Evolutionary conservation across 345 rosid species (phyloP).

Genomic region (Microthlaspi erraticum): DNA sequence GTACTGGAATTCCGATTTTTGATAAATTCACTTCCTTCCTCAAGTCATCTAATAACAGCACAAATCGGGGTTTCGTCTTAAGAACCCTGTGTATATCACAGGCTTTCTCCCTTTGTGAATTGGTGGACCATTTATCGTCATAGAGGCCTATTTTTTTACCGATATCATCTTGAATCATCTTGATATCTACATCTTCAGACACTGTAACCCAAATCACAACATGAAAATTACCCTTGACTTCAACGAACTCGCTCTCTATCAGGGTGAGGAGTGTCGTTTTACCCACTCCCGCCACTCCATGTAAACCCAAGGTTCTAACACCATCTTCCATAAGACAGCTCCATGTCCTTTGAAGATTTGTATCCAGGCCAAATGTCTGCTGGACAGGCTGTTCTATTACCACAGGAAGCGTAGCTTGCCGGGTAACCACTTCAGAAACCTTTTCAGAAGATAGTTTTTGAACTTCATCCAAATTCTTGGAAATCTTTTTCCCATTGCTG

Average conservation of each 20-base stretch:
- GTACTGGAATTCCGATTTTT: conserved; percentile 21
- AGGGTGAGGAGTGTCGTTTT: conserved; percentile 23
- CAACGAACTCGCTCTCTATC: neutral
- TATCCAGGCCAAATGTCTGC: neutral
- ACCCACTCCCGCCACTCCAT: conserved; percentile 26
- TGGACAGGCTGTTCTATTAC: neutral
- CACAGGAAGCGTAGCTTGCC: neutral
- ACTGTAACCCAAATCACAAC: conserved; percentile 18
- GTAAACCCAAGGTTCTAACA: neutral
- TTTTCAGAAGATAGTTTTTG: neutral
- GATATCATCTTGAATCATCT: conserved; percentile 23
- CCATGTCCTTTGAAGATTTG: neutral
- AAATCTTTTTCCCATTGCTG: neutral
- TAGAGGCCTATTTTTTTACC: neutral
- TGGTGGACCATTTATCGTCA: neutral
- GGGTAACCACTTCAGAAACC: neutral
- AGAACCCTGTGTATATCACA: conserved; percentile 2
- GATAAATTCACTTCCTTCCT: conserved; percentile 16
- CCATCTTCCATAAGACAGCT: neutral
- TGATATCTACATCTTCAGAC: conserved; percentile 1
- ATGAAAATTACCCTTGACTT: neutral
- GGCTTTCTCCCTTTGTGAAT: neutral
- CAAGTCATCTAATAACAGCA: too few relatives aligned
- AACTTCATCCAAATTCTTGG: neutral
- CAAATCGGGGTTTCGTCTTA: neutral